Evolutionary conservation across 768 basidiomycete genomes (phyloP), one percentile per base, ranked within the genome.

Genomic region (Royoungia palumana): DNA sequence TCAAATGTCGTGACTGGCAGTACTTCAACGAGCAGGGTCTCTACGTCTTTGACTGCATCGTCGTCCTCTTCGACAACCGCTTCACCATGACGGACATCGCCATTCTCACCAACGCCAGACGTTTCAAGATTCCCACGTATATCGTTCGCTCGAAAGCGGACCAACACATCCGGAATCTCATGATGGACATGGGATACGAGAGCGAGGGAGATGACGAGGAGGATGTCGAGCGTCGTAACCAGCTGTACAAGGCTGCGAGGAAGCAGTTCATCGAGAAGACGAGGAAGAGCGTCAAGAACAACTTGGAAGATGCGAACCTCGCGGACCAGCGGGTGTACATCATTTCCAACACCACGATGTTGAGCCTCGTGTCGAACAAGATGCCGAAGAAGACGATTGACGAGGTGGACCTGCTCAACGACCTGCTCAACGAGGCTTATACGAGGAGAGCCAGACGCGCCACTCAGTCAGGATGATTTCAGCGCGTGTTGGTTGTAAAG

Each of bases 241-340:
- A 21, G 35, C 9, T 58, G 32, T 38, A 50, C 41, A 37, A 43
- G 22, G 38, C 36, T 1, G 59, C 59, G 14, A 52, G 59, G 4
- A 42, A 47, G 40, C 49, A 49, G 1, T 60, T 61, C 40, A 40
- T 60, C 24, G 49, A 60, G 12, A 16, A 22, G 21, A 60, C 59
- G 17, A 35, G 55, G 27, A 44, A 43, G 9, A 63, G 42, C 20
- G 59, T 67, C 2, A 36, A 50, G 32, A 8, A 13, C 2, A 59
- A 59, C 46, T 30, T 67, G 34, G 34, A 55, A n/a, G 51, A 58
- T 1, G 65, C 61, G 0, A 59, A 58, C 32, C 48, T 67, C 11
- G 44, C 63, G 3, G 39, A 61, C 35, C 59, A 61, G 46, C 58
- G 54, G 5, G 65, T 67, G 6, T 67, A 67, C 32, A 59, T 67